Percentiles rank a stretch among this genome's conserved stretches.
Evolutionary conservation across 108 stramenopile species (phyloP).

Genomic region (Nitzschia palea): DNA sequence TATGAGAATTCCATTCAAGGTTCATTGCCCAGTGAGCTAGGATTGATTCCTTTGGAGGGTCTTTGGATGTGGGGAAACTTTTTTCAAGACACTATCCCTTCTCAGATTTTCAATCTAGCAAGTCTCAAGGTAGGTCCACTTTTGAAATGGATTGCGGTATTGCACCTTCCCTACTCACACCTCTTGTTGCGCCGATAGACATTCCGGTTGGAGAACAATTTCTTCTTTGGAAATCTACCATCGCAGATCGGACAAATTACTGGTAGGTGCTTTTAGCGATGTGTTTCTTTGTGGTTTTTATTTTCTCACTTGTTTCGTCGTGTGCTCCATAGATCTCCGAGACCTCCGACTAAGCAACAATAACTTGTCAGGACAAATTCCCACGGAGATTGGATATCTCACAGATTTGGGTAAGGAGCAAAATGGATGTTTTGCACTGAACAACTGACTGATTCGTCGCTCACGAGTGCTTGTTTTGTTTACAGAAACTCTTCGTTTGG

Average conservation of each 20-base stretch:
- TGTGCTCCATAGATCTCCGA: slow-evolving; percentile 39
- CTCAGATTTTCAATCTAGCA: slow-evolving; percentile 48
- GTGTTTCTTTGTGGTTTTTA: too few species aligned
- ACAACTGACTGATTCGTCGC: not conserved
- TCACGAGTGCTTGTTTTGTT: not conserved
- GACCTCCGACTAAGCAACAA: slow-evolving; percentile 56
- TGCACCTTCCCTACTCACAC: too few species aligned
- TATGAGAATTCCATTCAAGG: slow-evolving; percentile 25
- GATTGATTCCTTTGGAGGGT: slow-evolving; percentile 27
- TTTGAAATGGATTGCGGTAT: too few species aligned
- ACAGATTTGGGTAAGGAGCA: slow-evolving; percentile 27
- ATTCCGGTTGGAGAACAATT: slow-evolving; percentile 53
- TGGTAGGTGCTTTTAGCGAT: too few species aligned
- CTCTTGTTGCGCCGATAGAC: too few species aligned
- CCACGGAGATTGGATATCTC: slow-evolving; percentile 27
- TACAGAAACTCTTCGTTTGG: slow-evolving; percentile 15
- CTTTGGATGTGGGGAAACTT: slow-evolving; percentile 36
- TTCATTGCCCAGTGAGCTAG: slow-evolving; percentile 31
- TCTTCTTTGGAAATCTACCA: slow-evolving; percentile 67
- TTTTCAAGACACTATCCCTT: slow-evolving; percentile 44
- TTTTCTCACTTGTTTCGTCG: too few species aligned
- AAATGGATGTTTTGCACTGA: slow-evolving; percentile 7
- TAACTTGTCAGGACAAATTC: slow-evolving; percentile 49
- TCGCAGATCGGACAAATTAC: slow-evolving; percentile 38
- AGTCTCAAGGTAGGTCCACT: too few species aligned